Base-by-base conservation (phyloP, 768 basidiomycete genomes). In the Hortiboletus flavorubellus region DNA sequence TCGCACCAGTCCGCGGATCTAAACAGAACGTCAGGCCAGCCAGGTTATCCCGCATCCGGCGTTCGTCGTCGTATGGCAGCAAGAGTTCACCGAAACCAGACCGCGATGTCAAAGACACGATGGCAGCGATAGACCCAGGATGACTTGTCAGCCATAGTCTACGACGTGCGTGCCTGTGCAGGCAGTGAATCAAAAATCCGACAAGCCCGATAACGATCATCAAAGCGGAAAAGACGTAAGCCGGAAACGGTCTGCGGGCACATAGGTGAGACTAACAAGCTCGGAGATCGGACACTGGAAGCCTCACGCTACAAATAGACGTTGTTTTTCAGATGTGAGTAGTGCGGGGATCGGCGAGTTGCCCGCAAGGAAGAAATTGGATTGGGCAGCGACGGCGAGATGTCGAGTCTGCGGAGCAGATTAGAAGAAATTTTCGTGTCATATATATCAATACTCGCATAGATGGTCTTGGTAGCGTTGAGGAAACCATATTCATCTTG, bases 71-170 rank as follows among this genome's bases (percentile, higher is more conserved):
- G 55, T 81, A 84, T 1, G 86, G 85, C 10, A 78, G 61, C n/a
- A 87, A 69, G 12, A 84, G 73, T 39, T 83, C 77, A 21, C 83
- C 85, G 51, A 84, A 85, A 14, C 84, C 84, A 40, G 84, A 85
- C 10, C 75, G 80, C 0, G 81, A 72, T 2, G 85, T 84, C 52
- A 85, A 72, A 4, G 85, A 77, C 9, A 81, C 71, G 33, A 80
- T 73, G 9, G 78, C 68, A 7, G 82, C 86, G 53, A 88, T 83
- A 45, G 77, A 81, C 15, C 85, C 85, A 0, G 86, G 86, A 14
- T 76, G 76, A 26, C 78, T 72, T 2, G 82, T 74, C 10, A 88
- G 69, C 63, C 76, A 76, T 10, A 88, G 64, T 29, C 72, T 69
- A 39, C 77, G 75, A 45, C 85, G 76, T 50, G 77, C 71, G 21